Evolutionary conservation across 2,329 filamentous ascomycete genomes (phyloP).

Genomic region (Colletotrichum sp.): DNA sequence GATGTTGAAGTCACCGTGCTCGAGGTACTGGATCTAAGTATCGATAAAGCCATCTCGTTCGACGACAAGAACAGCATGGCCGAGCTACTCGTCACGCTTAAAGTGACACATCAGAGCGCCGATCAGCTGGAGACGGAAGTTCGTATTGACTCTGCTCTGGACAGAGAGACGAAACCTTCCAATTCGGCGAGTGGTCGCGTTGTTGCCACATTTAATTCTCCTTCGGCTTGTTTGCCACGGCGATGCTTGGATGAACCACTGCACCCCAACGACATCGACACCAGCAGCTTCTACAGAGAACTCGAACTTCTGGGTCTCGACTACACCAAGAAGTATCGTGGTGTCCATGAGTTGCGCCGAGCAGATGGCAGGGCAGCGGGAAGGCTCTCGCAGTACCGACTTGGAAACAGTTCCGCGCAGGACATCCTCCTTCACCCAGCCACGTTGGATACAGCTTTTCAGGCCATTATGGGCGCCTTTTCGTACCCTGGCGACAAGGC

Average conservation of each 20-base stretch:
- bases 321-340: background rate
- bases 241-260: background rate
- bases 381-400: background rate
- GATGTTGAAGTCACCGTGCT: background rate
- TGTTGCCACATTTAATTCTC: background rate
- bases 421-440: slow-evolving; percentile 33
- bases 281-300: background rate
- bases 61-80: background rate
- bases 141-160: background rate
- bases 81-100: background rate
- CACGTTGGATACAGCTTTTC: slow-evolving; percentile 37
- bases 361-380: background rate
- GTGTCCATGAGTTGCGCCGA: background rate
- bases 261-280: background rate
- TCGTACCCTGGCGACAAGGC: slow-evolving; percentile 27
- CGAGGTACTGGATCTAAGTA: background rate
- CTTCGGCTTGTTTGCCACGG: background rate
- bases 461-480: slow-evolving; percentile 35
- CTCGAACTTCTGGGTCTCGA: background rate
- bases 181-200: background rate
- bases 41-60: slow-evolving; percentile 1
- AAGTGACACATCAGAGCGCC: background rate
- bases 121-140: background rate
- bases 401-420: background rate
- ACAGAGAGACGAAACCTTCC: background rate